Evolutionary conservation across 306 rosid species (phyloP), one percentile per base, ranked within the genome.

Genomic region (Lathyrus sativus): DNA sequence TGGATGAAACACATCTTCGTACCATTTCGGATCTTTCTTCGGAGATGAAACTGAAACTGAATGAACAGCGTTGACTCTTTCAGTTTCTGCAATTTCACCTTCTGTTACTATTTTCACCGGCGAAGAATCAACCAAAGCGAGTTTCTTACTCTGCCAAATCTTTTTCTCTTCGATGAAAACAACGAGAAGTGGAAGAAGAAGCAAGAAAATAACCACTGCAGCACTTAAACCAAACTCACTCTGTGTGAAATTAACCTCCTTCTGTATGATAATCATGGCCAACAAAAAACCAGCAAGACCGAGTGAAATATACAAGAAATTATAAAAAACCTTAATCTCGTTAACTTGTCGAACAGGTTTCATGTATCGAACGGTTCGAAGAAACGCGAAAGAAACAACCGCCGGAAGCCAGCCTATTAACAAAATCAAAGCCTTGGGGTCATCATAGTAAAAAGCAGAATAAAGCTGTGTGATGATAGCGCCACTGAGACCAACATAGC

Each of bases 371-470:
- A 88, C 48, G 17, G 90, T 84, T 12, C 77, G 66, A 0, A 88
- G 70, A 58, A 81, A 91, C 42, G 17, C 67, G 1, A 88, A 83
- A 10, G 95, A 83, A 3, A 82, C 55, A 13, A 80, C 92, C 0
- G 89, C 81, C 0, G 97, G 97, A 37, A 91, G 85, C 97, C 95
- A 91, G 3, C 85, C 91, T 0, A 86, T 79, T 29, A 91, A 60
- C 63, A 88, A 53, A 57, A 87, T 81, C 75, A 88, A 72, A 35
- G 81, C 76, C n/a, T 76, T 84, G 0, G 87, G 60, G 56, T 91
- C 86, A 9, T 83, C 58, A 1, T 76, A 91, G n/a, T 91, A 91
- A 31, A 85, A 66, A 4, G 97, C 89, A 1, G 65, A 79, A 66
- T 88, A 91, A 0, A 91, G 58, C 12, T 91, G 95, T 0, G 90